Evolutionary conservation across 2,329 filamentous ascomycete species (phyloP).

Genomic region (Lasiodiplodia citricola): DNA sequence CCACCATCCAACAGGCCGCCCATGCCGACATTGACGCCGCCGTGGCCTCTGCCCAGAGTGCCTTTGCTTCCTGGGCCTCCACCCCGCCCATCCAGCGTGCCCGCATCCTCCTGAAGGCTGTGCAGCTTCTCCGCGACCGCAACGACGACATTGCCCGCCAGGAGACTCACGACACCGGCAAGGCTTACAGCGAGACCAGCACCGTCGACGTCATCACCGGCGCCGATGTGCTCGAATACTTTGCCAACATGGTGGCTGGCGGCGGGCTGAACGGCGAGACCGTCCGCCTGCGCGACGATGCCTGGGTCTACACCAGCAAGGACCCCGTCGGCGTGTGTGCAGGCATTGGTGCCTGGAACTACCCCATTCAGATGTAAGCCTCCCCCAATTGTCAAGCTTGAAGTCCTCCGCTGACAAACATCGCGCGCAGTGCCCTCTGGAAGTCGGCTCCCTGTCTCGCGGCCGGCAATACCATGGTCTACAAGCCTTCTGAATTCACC

Average conservation of each 20-base stretch:
- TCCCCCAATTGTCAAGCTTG: not conserved
- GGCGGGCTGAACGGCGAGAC: slow-evolving; percentile 83
- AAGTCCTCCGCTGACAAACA: not conserved
- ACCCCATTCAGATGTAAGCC: slow-evolving; percentile 78
- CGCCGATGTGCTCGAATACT: slow-evolving; percentile 86
- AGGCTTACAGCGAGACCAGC: slow-evolving; percentile 82
- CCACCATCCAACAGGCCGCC: slow-evolving; percentile 74
- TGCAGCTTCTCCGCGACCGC: slow-evolving; percentile 71
- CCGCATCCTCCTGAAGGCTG: slow-evolving; percentile 78
- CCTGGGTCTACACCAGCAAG: slow-evolving; percentile 83
- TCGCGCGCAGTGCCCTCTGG: slow-evolving; percentile 66
- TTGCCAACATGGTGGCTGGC: slow-evolving; percentile 76
- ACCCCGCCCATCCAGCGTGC: slow-evolving; percentile 77
- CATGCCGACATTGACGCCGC: slow-evolving; percentile 72
- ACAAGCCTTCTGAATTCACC: slow-evolving; percentile 88
- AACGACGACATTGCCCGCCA: slow-evolving; percentile 80
- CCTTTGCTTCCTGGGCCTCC: slow-evolving; percentile 77
- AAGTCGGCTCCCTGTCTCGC: slow-evolving; percentile 86
- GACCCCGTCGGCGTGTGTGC: slow-evolving; percentile 82
- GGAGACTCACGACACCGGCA: slow-evolving; percentile 86
- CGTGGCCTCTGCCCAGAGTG: slow-evolving; percentile 70
- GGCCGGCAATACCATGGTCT: slow-evolving; percentile 88
- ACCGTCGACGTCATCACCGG: slow-evolving; percentile 83
- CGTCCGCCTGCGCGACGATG: slow-evolving; percentile 73
- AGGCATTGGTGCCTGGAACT: slow-evolving; percentile 91